phyloP scores from a whole-genome alignment of 768 basidiomycete species.

The Rhodotorula paludigena region DNA sequence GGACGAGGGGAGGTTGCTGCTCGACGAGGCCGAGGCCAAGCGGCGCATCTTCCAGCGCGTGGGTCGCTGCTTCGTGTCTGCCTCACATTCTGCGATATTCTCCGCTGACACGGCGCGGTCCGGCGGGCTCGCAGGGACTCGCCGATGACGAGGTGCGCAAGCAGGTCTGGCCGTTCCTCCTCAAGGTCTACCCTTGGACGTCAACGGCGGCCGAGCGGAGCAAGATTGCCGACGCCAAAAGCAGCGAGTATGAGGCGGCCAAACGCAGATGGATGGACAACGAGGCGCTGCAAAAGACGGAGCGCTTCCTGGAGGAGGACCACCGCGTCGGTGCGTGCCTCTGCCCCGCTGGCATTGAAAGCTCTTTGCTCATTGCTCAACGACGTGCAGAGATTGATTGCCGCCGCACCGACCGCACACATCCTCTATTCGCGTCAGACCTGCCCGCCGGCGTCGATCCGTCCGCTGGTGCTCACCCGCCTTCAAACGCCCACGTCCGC shows the following conservation, averaged over 20 bases:
- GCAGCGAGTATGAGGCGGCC: conserved; percentile 63
- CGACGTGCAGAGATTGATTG: conserved; percentile 78
- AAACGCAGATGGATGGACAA: conserved; percentile 80
- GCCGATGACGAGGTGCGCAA: conserved; percentile 57
- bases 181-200: conserved; percentile 80
- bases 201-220: conserved; percentile 60
- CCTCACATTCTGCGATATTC: too few relatives aligned
- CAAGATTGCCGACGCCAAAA: conserved; percentile 56
- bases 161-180: conserved; percentile 82
- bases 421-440: conserved; percentile 68
- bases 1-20: conserved; percentile 29
- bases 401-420: conserved; percentile 88
- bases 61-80: conserved; percentile 7
- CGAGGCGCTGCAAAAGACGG: conserved; percentile 71
- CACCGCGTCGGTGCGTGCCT: conserved; percentile 40
- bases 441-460: conserved; percentile 39
- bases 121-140: conserved; percentile 58
- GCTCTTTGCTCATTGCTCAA: conserved; percentile 8
- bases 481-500: conserved; percentile 85
- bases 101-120: background rate
- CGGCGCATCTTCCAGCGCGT: conserved; percentile 68
- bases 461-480: conserved; percentile 77
- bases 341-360: conserved; percentile 1
- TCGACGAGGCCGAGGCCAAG: conserved; percentile 62
- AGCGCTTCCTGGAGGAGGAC: conserved; percentile 72